Evolutionary conservation across 345 rosid species (phyloP).

Genomic region (Fremontodendron californicum): DNA sequence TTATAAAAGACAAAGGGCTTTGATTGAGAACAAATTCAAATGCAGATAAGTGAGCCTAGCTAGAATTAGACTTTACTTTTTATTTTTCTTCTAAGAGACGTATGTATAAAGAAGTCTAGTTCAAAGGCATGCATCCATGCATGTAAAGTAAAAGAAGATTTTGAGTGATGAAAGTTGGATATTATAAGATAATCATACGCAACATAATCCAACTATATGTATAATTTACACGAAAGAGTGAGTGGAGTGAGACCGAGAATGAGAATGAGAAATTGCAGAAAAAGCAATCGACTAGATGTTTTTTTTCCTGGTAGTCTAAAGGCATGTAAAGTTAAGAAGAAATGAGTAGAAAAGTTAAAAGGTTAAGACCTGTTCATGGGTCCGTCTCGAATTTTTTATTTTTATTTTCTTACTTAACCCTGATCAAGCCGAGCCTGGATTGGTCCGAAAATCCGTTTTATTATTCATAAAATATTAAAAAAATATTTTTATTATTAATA

Average conservation of each 20-base stretch:
- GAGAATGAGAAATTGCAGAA: neutral
- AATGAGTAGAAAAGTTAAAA: neutral
- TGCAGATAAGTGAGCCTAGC: neutral
- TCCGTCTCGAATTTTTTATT: no score
- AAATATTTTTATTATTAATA: no score
- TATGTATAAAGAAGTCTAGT: neutral
- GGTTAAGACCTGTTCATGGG: neutral
- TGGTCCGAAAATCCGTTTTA: no score
- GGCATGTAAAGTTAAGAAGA: neutral
- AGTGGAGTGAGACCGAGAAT: neutral
- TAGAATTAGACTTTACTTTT: neutral
- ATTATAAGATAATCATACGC: neutral
- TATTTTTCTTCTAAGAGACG: neutral
- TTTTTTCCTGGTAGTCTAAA: neutral
- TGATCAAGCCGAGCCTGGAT: no score
- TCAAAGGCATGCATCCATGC: neutral
- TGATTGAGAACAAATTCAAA: neutral
- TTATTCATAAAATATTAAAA: no score
- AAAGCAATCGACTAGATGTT: neutral
- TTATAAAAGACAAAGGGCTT: no score
- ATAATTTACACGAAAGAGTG: neutral
- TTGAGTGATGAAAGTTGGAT: neutral
- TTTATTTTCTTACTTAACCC: no score
- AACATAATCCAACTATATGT: neutral
- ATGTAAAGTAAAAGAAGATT: neutral